phyloP scores from a whole-genome alignment of 2,329 filamentous ascomycete species.

The Talaromyces marneffei region DNA sequence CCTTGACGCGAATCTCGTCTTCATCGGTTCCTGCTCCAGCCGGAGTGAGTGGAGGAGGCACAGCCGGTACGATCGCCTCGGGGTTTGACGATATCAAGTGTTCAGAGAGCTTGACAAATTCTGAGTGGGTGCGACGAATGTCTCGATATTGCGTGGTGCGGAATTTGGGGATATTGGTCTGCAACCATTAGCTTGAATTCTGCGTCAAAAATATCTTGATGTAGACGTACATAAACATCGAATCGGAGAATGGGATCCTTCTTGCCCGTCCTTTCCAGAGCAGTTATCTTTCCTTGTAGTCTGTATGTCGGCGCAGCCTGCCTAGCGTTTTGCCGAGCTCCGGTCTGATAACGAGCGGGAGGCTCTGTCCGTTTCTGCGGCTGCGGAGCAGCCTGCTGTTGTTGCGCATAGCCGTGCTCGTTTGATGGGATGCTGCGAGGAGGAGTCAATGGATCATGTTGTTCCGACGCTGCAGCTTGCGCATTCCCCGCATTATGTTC shows the following conservation, averaged over 20 bases:
- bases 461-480: conserved; percentile 24
- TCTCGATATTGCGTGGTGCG: conserved; percentile 97
- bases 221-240: conserved; percentile 77
- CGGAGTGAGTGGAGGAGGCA: conserved; percentile 89
- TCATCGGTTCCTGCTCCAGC: conserved; percentile 95
- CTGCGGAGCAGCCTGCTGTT: conserved; percentile 29
- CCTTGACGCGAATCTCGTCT: conserved; percentile 84
- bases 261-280: conserved; percentile 83
- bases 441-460: conserved; percentile 39
- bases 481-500: conserved; percentile 4
- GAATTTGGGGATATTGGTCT: conserved; percentile 99
- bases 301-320: conserved; percentile 65
- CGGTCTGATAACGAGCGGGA: conserved; percentile 46
- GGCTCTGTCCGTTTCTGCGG: conserved; percentile 37
- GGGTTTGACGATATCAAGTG: conserved; percentile 97
- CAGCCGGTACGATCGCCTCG: conserved; percentile 86
- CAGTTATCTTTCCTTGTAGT: conserved; percentile 90
- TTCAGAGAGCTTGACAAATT: conserved; percentile 93
- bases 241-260: conserved; percentile 94
- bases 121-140: conserved; percentile 87
- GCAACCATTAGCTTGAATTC: conserved; percentile 6
- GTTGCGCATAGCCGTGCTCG: conserved; percentile 36
- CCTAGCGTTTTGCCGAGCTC: conserved; percentile 31
- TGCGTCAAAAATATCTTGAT: neutral
- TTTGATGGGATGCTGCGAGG: conserved; percentile 37